Evolutionary conservation across 176 grass and related monocot species (phyloP).

Genomic region (Bolboschoenus planiculmis): DNA sequence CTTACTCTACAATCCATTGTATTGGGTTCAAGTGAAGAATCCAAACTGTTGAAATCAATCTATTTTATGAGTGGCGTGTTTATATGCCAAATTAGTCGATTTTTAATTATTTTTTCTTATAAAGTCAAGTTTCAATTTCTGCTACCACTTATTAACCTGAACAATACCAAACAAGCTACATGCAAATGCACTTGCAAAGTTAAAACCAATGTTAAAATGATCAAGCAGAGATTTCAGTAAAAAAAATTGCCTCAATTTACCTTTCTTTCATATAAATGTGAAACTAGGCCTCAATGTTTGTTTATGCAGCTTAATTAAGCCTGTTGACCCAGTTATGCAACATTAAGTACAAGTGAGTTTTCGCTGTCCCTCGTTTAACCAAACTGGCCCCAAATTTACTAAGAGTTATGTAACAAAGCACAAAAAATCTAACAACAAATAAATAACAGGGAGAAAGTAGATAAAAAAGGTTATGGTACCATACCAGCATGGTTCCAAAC

Average conservation of each 20-base stretch:
- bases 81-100: too few relatives aligned
- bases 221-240: not conserved
- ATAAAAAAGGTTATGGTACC: not conserved
- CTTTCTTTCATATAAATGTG: not conserved
- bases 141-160: not conserved
- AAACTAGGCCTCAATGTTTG: not conserved
- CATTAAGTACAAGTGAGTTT: not conserved
- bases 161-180: not conserved
- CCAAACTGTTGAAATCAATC: too few relatives aligned
- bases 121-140: not conserved
- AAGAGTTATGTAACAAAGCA: not conserved
- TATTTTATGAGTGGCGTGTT: too few relatives aligned
- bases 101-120: too few relatives aligned
- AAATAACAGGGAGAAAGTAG: not conserved
- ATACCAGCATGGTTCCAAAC: not conserved
- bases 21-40: too few relatives aligned
- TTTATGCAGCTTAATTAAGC: not conserved
- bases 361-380: not conserved
- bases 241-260: not conserved
- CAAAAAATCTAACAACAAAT: not conserved
- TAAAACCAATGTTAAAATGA: not conserved
- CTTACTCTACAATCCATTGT: not conserved
- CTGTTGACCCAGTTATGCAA: not conserved
- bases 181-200: not conserved
- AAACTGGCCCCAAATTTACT: not conserved